Evolutionary conservation across 2,329 filamentous ascomycete genomes (phyloP), one percentile per base, ranked within the genome.

Genomic region (Trichoderma koningiopsis): DNA sequence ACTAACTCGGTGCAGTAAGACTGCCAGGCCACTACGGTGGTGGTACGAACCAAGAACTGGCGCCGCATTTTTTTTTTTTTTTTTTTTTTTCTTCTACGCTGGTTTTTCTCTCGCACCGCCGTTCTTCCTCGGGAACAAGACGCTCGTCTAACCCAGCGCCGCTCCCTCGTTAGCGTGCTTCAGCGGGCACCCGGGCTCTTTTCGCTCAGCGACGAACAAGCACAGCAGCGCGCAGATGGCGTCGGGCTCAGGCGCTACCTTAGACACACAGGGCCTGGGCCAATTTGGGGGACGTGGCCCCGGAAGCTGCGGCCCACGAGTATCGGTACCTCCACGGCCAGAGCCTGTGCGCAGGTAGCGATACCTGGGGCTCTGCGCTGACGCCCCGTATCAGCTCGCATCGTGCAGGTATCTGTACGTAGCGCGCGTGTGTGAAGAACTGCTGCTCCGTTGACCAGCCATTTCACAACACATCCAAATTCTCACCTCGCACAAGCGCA

Each of bases 221-320:
- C n/a, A 49, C 43, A 49, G 24, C 33, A 31, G 35, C 27, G 60
- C 47, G 61, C 40, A 56, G 49, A 43, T 47, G 57, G 56, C 47
- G 57, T 33, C 47, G 33, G 35, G 47, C 33, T 68, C 27, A 40
- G 47, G 65, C 65, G 65, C 65, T 68, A 56, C 61, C 31, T 43
- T 33, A 59, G 33, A 35, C 56, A 52, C 27, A 33, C 27, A 33
- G 13, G 63, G 52, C 49, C 40, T 24, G 63, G 40, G 53, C 63
- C 52, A 66, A 58, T 52, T 66, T 66, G 59, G 59, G 67, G 53
- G 22, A 49, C 57, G 27, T 31, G 33, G 55, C 29, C 63, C 74
- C 75, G 75, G 75, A 76, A 73, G 75, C 73, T 74, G 71, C 75
- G 75, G 75, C 72, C 75, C 72, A 73, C 68, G 72, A 68, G 72